These are phyloP conservation scores for Henningerozyma blattae DNA, from an alignment of 805 yeast species.

Conservation along the genomic window DNA sequence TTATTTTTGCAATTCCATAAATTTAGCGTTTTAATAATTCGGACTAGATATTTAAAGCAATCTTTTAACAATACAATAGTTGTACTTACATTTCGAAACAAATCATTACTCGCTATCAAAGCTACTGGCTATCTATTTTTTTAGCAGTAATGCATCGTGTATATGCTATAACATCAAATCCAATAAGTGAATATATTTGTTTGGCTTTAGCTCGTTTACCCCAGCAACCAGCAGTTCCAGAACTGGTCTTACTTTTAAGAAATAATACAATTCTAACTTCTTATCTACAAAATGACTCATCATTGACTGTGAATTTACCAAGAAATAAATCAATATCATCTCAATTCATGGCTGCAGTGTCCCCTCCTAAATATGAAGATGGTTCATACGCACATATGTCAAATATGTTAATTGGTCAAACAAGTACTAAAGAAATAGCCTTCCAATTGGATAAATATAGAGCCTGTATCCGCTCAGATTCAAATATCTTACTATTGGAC, in stretches of 20 bases:
- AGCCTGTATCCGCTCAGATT: conserved; percentile 28
- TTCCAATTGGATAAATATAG: conserved; percentile 37
- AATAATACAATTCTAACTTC: conserved; percentile 30
- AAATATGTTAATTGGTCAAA: conserved; percentile 49
- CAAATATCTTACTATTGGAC: conserved; percentile 50
- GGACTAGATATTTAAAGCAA: too few relatives aligned
- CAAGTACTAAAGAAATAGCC: conserved; percentile 42
- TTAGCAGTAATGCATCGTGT: conserved; percentile 10
- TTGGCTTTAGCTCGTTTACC: conserved; percentile 33
- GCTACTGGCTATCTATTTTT: not conserved
- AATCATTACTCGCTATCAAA: too few relatives aligned
- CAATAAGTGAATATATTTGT: conserved; percentile 29
- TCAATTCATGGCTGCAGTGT: conserved; percentile 23
- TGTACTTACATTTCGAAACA: too few relatives aligned
- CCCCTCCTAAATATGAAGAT: conserved; percentile 21
- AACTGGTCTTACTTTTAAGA: conserved; percentile 31
- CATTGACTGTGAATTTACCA: conserved; percentile 19
- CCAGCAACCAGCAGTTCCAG: conserved; percentile 26
- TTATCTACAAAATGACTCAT: conserved; percentile 31
- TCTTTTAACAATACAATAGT: too few relatives aligned
- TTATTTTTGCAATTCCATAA: not conserved
- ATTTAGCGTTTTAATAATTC: not conserved
- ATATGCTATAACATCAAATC: conserved; percentile 34
- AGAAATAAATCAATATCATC: conserved; percentile 3
- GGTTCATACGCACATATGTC: conserved; percentile 27